Percentiles rank a stretch among this genome's conserved stretches.
Conservation (phyloP, 345 rosid genomes). For the Sonneratia caseolaris region DNA sequence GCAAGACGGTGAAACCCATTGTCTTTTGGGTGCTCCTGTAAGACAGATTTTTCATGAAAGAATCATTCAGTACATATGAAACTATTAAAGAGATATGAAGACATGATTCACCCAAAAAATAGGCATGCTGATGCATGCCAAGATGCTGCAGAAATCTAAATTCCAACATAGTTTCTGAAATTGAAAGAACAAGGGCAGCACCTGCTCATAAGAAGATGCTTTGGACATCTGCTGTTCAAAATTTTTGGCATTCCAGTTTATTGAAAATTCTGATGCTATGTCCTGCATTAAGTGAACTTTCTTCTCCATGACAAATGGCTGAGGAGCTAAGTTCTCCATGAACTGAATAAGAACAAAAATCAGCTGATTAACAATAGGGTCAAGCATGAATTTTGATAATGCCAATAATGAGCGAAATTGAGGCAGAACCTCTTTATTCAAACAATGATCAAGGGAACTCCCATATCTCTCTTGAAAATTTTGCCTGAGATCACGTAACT, state of each 20-base stretch:
- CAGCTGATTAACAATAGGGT: conserved; percentile 12
- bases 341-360: conserved; percentile 34
- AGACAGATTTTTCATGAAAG: conserved; percentile 3
- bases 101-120: neutral
- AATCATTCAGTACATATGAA: neutral
- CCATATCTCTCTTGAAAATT: conserved; percentile 70
- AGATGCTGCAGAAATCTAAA: neutral
- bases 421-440: conserved; percentile 55
- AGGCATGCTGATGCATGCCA: neutral
- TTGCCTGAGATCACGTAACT: conserved; percentile 80
- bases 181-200: conserved; percentile 16
- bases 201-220: conserved; percentile 38
- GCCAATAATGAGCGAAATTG: neutral
- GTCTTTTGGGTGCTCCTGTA: conserved; percentile 39
- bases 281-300: conserved; percentile 64
- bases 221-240: conserved; percentile 42
- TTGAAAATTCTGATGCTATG: conserved; percentile 68
- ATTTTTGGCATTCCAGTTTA: conserved; percentile 62
- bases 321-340: conserved; percentile 46
- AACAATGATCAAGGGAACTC: conserved; percentile 54
- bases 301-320: conserved; percentile 45
- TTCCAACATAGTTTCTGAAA: neutral
- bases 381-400: neutral
- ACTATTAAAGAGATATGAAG: neutral
- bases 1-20: conserved; percentile 19